phyloP scores from a whole-genome alignment of 768 basidiomycete genomes.

The Pulveroboletus sp. region DNA sequence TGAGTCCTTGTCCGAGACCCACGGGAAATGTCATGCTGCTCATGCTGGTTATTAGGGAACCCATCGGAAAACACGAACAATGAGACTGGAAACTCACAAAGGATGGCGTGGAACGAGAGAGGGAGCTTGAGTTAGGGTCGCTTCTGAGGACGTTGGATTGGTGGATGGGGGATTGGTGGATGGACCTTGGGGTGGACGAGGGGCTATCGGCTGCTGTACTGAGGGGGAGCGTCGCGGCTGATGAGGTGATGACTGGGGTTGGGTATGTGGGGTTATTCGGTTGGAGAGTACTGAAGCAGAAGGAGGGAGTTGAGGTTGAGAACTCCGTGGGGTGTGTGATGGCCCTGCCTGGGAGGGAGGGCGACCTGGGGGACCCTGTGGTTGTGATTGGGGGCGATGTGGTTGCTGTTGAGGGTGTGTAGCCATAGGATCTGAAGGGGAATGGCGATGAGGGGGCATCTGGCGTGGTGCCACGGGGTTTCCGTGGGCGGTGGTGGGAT shows the following conservation, averaged over 20 bases:
- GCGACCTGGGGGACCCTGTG: constrained; percentile 45
- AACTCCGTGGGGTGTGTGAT: constrained; percentile 45
- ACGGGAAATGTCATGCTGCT: constrained; percentile 34
- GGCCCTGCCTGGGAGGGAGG: constrained; percentile 49
- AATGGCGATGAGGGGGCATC: constrained; percentile 40
- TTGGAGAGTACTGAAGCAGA: constrained; percentile 24
- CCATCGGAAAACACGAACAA: not conserved
- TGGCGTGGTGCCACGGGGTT: constrained; percentile 32
- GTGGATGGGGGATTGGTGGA: constrained; percentile 21
- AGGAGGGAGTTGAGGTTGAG: constrained; percentile 35
- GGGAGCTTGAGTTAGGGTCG: constrained; percentile 32
- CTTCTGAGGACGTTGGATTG: constrained; percentile 26
- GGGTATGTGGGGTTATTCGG: constrained; percentile 37
- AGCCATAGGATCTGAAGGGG: constrained; percentile 45
- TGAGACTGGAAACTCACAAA: constrained; percentile 26
- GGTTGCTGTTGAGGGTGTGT: constrained; percentile 37
- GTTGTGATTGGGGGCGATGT: constrained; percentile 59
- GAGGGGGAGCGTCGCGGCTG: constrained; percentile 33
- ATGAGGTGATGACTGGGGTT: constrained; percentile 32
- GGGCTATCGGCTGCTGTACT: constrained; percentile 36
- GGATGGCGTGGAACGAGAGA: constrained; percentile 27
- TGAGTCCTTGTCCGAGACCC: constrained; percentile 60
- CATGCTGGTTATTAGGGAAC: constrained; percentile 17
- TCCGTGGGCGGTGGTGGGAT: constrained; percentile 31
- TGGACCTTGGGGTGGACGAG: constrained; percentile 32